Percentiles rank a stretch among this genome's conserved stretches.
These are phyloP conservation scores for Trichoderma simmonsii DNA, from an alignment of 2,329 filamentous ascomycete species.

Conservation along the genomic window DNA sequence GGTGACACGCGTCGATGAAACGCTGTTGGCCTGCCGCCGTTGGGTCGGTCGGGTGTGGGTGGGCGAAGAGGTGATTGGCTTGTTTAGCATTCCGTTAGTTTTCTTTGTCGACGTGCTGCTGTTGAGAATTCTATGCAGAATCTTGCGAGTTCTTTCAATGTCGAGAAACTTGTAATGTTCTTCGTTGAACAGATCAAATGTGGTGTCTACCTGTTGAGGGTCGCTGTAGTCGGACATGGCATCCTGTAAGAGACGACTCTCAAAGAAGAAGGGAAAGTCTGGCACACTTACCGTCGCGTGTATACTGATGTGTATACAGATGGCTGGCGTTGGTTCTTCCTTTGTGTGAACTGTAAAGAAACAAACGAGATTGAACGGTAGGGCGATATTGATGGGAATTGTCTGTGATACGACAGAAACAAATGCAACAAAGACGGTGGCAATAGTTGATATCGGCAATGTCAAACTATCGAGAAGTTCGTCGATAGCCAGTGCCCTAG, in stretches of 20 bases:
- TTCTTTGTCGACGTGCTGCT: background rate
- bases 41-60: background rate
- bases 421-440: background rate
- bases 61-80: background rate
- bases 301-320: background rate
- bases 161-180: background rate
- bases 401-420: background rate
- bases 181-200: background rate
- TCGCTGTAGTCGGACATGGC: background rate
- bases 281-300: fast-evolving
- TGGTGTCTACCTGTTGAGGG: background rate
- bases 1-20: background rate
- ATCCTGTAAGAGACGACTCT: background rate
- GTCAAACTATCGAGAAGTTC: background rate
- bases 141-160: background rate
- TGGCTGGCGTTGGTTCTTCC: background rate
- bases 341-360: background rate
- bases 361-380: background rate
- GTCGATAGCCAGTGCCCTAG: background rate
- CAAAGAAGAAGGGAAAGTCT: background rate
- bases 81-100: background rate
- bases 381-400: background rate
- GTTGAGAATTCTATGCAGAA: background rate
- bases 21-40: background rate
- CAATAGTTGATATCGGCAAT: background rate